Evolutionary conservation across 108 stramenopile species (phyloP).

Genomic region (Parietichytrium sp.): DNA sequence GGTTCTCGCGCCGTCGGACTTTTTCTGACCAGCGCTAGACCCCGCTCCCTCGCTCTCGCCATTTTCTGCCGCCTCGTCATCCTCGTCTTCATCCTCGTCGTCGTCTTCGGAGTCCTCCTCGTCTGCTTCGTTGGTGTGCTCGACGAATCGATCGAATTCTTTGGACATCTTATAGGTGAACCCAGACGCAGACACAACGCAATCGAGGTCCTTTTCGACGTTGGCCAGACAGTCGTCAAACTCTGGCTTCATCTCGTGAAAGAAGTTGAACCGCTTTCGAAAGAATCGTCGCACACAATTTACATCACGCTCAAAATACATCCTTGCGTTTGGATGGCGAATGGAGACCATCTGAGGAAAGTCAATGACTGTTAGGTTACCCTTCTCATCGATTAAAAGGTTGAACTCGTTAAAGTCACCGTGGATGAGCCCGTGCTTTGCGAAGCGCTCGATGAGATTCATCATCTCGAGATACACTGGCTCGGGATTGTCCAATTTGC

Average conservation of each 20-base stretch:
- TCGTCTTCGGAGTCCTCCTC: background rate
- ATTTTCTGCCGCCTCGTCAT: background rate
- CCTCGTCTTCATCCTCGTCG: background rate
- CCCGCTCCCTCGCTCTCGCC: background rate
- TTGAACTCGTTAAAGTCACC: conserved; percentile 99
- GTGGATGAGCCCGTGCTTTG: conserved; percentile 90
- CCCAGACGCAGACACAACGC: background rate
- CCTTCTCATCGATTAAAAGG: conserved; percentile 81
- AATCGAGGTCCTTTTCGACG: background rate
- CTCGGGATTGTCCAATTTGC: conserved; percentile 77
- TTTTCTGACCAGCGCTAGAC: background rate
- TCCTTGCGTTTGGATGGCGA: conserved; percentile 88
- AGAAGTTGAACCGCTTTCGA: conserved; percentile 74
- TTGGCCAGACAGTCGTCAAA: conserved; percentile 24
- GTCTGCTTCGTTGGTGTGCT: background rate
- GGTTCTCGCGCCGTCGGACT: background rate
- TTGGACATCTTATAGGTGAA: conserved; percentile 18
- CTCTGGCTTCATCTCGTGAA: background rate
- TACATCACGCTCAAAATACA: conserved; percentile 88
- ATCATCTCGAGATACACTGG: conserved; percentile 77
- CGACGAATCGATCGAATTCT: conserved; percentile 34
- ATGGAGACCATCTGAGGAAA: conserved; percentile 99
- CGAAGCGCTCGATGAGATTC: conserved; percentile 72
- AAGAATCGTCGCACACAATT: conserved; percentile 79
- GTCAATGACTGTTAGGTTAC: conserved; percentile 75